Evolutionary conservation across 176 grass and related monocot genomes (phyloP).

Genomic region (Guadua angustifolia): DNA sequence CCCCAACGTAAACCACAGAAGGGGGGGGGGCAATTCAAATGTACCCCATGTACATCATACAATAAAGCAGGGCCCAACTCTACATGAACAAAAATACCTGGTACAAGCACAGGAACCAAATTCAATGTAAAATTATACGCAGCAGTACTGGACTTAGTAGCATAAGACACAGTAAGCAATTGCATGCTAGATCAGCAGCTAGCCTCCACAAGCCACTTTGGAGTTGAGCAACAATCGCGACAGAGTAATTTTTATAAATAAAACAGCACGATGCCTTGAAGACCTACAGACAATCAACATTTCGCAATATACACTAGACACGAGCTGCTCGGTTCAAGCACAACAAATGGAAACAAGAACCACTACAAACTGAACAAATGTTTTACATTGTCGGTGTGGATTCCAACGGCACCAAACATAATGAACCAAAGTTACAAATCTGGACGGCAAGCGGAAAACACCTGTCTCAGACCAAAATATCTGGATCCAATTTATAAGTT

Average conservation of each 20-base stretch:
- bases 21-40: too few relatives aligned
- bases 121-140: not conserved
- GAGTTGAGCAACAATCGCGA: not conserved
- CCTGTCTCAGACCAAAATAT: constrained; percentile 47
- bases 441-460: constrained; percentile 43
- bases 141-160: not conserved
- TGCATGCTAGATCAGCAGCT: not conserved
- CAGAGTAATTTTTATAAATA: not conserved
- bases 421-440: constrained; percentile 38
- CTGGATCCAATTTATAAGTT: not conserved
- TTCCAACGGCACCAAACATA: not conserved
- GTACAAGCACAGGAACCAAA: not conserved
- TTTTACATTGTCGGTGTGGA: constrained; percentile 13
- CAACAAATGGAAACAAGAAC: not conserved
- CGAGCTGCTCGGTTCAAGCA: not conserved
- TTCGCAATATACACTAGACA: not conserved
- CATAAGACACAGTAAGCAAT: not conserved
- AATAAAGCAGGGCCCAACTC: not conserved
- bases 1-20: not conserved
- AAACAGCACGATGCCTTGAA: not conserved
- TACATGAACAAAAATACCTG: not conserved
- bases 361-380: constrained; percentile 1
- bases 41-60: not conserved
- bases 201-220: not conserved
- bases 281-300: not conserved